phyloP scores from a whole-genome alignment of 2,329 filamentous ascomycete species.

The Talaromyces sp. region DNA sequence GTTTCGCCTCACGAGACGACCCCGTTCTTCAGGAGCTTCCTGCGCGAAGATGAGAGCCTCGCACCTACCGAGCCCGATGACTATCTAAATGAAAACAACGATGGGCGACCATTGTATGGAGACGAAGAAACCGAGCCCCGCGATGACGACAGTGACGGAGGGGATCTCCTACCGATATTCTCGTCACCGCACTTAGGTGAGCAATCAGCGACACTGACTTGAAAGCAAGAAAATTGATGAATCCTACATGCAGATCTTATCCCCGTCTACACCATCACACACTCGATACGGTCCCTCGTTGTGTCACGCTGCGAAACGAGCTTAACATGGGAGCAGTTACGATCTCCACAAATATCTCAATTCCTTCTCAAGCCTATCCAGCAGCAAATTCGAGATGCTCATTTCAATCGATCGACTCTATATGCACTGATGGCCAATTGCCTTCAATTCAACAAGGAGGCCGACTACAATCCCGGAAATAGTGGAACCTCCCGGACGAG shows the following conservation, averaged over 20 bases:
- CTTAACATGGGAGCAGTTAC: slow-evolving; percentile 88
- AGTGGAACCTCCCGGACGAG: slow-evolving; percentile 79
- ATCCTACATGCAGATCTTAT: slow-evolving; percentile 61
- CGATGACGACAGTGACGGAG: slow-evolving; percentile 44
- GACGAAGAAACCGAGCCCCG: slow-evolving; percentile 35
- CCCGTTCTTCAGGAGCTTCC: slow-evolving; percentile 19
- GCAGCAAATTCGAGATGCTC: slow-evolving; percentile 75
- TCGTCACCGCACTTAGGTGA: slow-evolving; percentile 73
- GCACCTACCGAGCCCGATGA: slow-evolving; percentile 22
- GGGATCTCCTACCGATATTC: slow-evolving; percentile 70
- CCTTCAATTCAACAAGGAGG: slow-evolving; percentile 87
- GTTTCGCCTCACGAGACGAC: slow-evolving; percentile 25
- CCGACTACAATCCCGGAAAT: slow-evolving; percentile 75
- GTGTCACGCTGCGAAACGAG: slow-evolving; percentile 85
- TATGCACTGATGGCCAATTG: slow-evolving; percentile 93
- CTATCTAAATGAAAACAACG: slow-evolving; percentile 34
- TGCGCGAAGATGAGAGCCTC: slow-evolving; percentile 16
- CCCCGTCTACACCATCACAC: slow-evolving; percentile 85
- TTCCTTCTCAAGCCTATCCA: slow-evolving; percentile 95
- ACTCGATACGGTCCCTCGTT: slow-evolving; percentile 81
- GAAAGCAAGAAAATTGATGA: not conserved
- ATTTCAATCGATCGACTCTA: slow-evolving; percentile 81
- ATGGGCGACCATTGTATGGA: slow-evolving; percentile 36
- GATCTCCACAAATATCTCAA: slow-evolving; percentile 93
- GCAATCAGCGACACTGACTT: slow-evolving; percentile 17